A percentile compares a stretch with the other conserved stretches of the same genome.
These are phyloP conservation scores for Gossypium stocksii DNA, from an alignment of 345 rosid genomes.

Conservation along the genomic window DNA sequence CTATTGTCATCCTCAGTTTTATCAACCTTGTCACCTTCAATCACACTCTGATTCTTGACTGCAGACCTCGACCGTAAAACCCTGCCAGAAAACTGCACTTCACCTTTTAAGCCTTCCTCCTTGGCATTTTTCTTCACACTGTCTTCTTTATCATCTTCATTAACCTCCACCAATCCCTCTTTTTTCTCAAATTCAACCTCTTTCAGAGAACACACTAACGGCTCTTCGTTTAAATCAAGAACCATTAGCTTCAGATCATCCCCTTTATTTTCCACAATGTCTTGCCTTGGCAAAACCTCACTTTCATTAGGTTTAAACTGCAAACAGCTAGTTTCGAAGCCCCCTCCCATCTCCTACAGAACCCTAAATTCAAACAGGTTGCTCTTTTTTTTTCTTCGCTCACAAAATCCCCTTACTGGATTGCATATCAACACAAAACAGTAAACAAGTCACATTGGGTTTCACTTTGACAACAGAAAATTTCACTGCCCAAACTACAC, in stretches of 20 bases:
- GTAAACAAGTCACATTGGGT: conserved; percentile 1
- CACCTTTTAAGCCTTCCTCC: conserved; percentile 16
- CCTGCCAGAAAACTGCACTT: conserved; percentile 28
- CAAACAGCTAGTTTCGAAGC: conserved; percentile 35
- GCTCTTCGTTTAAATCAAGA: conserved; percentile 27
- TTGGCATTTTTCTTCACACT: conserved; percentile 22
- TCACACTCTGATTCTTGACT: conserved; percentile 16
- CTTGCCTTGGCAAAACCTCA: conserved; percentile 14
- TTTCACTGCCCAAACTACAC: background rate
- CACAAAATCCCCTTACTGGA: background rate
- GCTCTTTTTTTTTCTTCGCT: background rate
- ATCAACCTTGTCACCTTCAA: conserved; percentile 5
- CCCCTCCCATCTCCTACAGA: conserved; percentile 32
- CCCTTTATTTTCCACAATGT: conserved; percentile 13
- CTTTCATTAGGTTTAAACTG: conserved; percentile 20
- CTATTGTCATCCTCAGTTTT: conserved; percentile 1
- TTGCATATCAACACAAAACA: background rate
- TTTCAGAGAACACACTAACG: background rate
- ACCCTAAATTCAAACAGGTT: conserved; percentile 14
- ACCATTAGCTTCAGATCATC: conserved; percentile 9
- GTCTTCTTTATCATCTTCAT: conserved; percentile 19
- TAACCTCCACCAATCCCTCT: conserved; percentile 20
- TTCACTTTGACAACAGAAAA: background rate
- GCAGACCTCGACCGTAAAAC: conserved; percentile 47
- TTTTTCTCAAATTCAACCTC: conserved; percentile 16